Base-by-base conservation (phyloP, 768 basidiomycete species). In the Tulasnella sp. region DNA sequence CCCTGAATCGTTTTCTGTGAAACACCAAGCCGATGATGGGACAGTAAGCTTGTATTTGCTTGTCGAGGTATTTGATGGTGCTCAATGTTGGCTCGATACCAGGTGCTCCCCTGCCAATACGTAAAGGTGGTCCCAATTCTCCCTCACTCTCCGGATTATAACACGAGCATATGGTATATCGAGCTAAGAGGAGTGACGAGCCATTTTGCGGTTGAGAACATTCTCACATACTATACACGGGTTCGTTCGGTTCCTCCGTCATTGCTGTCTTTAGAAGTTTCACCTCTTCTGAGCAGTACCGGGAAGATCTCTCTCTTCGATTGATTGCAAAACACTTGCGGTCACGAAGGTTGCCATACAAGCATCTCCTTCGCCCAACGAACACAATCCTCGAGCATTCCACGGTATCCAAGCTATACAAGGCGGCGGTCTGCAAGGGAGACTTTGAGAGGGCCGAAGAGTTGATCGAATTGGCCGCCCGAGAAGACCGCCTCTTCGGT, bases 151-250 rank as follows among this genome's bases (percentile, higher is more conserved):
- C 89, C 87, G 79, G 91, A 88, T 81, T 94, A 91, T 82, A 92
- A 94, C 81, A 89, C 90, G 32, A 93, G 93, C 1, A 90, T 95
- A 75, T 95, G 93, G 93, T 86, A 91, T 80, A 86, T 94, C 37
- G 83, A 90, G 0, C 80, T 94, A 77, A 84, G 85, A 4, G 93
- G 93, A 1, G 88, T 92, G 84, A 87, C 71, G 29, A 70, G 57
- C n/a, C 57, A 61, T 23, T 61, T 61, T 10, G 57, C 57, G 11
- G 57, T 35, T 16, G 42, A 72, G 35, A 44, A 72, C 37, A 40
- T 39, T 10, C 70, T 44, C 13, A 11, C 35, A 5, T 44, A 72
- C 37, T 72, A 72, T 32, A 39, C 37, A 72, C 42, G 70, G 57
- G 57, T 61, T 61, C 57, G 57, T 61, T 29, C 29, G n/a, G 57